phyloP scores from a whole-genome alignment of 345 rosid species.

The Rhodamnia rubescens region DNA sequence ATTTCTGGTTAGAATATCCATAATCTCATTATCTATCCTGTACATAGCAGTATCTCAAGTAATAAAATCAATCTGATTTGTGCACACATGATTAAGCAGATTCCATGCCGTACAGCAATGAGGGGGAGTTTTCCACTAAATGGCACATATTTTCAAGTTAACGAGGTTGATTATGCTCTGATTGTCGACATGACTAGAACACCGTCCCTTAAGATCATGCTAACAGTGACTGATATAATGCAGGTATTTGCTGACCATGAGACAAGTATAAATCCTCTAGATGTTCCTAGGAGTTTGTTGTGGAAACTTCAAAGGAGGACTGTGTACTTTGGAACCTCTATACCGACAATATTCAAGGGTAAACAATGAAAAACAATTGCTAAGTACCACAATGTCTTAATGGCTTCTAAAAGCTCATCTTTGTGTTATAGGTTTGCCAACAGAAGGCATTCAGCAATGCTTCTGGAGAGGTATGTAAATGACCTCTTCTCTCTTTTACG shows the following conservation, averaged over 20 bases:
- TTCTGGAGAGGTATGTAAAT: slow-evolving; percentile 78
- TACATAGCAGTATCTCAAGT: neutral
- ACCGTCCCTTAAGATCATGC: neutral
- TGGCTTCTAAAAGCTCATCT: neutral
- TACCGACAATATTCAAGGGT: slow-evolving; percentile 91
- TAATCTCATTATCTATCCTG: neutral
- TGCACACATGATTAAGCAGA: slow-evolving; percentile 21
- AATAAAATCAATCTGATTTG: neutral
- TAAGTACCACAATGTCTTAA: neutral
- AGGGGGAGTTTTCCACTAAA: slow-evolving; percentile 94
- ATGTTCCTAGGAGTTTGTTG: slow-evolving; percentile 65
- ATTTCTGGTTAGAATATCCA: slow-evolving; percentile 49
- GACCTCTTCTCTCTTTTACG: neutral
- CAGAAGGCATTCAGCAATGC: slow-evolving; percentile 77
- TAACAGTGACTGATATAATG: neutral
- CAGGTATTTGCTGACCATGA: slow-evolving; percentile 96
- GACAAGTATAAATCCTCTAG: slow-evolving; percentile 64
- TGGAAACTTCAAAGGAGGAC: slow-evolving; percentile 77
- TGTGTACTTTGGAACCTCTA: slow-evolving; percentile 87
- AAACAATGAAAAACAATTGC: neutral
- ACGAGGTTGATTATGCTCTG: slow-evolving; percentile 36
- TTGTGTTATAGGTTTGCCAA: slow-evolving; percentile 48
- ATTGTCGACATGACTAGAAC: neutral
- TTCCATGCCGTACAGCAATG: slow-evolving; percentile 96
- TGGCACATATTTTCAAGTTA: slow-evolving; percentile 95